Evolutionary conservation across 441 rosid genomes (phyloP).

Genomic region (Francoa sonchifolia): DNA sequence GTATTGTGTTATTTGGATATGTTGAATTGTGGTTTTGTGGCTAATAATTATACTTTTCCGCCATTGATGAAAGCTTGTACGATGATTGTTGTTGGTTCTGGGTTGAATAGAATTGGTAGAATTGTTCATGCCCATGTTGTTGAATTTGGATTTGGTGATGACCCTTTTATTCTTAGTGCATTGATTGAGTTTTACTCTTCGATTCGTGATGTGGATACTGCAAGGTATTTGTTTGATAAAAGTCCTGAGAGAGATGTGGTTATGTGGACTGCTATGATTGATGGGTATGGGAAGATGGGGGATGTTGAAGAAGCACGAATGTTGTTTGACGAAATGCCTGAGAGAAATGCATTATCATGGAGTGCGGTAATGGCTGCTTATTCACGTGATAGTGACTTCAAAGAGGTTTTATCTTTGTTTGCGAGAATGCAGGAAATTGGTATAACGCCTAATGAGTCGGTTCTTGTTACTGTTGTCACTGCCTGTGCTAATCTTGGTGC

Average conservation of each 20-base stretch:
- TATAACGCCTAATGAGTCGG: conserved; percentile 23
- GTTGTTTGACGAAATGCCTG: conserved; percentile 36
- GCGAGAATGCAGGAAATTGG: conserved; percentile 14
- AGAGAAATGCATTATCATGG: conserved; percentile 29
- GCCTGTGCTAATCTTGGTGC: conserved; percentile 29
- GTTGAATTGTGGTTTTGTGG: conserved; percentile 15
- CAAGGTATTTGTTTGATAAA: conserved; percentile 20
- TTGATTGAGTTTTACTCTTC: conserved; percentile 19
- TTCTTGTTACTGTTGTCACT: conserved; percentile 28
- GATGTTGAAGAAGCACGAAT: conserved; percentile 16
- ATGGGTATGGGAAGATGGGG: conserved; percentile 30
- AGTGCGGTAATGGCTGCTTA: conserved; percentile 32
- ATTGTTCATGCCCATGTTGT: conserved; percentile 27
- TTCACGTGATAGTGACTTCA: conserved; percentile 17
- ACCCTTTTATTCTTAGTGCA: conserved; percentile 26
- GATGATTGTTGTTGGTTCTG: conserved; percentile 14
- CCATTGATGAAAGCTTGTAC: conserved; percentile 35
- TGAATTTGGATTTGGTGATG: conserved; percentile 19
- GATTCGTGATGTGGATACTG: conserved; percentile 14
- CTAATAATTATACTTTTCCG: conserved; percentile 30
- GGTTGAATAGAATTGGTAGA: conserved; percentile 9
- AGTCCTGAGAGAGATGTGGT: conserved; percentile 21
- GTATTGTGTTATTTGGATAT: conserved; percentile 19
- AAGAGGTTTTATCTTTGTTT: conserved; percentile 26
- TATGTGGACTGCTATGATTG: conserved; percentile 27